Percentiles rank a stretch among this genome's conserved stretches.
Conservation (phyloP, 305 asterid species). For the Solanum hybrid region DNA sequence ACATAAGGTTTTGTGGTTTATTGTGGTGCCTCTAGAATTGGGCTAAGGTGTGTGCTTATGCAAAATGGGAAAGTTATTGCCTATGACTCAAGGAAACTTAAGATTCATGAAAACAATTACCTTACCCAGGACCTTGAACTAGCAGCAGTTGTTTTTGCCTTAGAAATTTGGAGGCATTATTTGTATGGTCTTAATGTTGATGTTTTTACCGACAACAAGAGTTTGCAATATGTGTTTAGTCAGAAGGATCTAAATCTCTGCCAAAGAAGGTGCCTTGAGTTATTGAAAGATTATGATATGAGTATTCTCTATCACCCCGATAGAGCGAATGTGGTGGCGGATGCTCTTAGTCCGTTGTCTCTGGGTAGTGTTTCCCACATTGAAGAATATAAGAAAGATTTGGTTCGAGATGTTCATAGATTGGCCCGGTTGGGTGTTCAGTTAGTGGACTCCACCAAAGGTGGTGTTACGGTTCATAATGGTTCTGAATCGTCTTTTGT, state of each 20-base stretch:
- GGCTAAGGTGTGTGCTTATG: neutral
- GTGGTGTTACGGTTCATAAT: neutral
- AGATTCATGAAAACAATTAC: neutral
- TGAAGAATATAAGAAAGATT: no score
- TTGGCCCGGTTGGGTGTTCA: neutral
- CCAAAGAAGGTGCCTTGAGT: neutral
- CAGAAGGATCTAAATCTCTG: neutral
- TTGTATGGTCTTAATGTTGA: neutral
- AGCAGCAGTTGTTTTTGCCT: neutral
- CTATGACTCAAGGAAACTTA: neutral
- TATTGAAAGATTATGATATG: neutral
- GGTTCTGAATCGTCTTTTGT: no score
- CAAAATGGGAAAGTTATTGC: neutral
- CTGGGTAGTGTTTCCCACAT: neutral
- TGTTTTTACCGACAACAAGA: neutral
- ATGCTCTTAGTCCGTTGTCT: neutral
- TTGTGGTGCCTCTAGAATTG: neutral
- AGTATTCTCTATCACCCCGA: neutral
- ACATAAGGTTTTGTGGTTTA: neutral
- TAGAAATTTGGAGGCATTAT: neutral
- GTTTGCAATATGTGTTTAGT: neutral
- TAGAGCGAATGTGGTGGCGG: neutral
- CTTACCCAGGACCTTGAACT: neutral
- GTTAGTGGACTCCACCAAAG: neutral
- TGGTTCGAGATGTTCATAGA: neutral